Base-by-base conservation (phyloP, 768 basidiomycete genomes). In the Termitomyces sp. region DNA sequence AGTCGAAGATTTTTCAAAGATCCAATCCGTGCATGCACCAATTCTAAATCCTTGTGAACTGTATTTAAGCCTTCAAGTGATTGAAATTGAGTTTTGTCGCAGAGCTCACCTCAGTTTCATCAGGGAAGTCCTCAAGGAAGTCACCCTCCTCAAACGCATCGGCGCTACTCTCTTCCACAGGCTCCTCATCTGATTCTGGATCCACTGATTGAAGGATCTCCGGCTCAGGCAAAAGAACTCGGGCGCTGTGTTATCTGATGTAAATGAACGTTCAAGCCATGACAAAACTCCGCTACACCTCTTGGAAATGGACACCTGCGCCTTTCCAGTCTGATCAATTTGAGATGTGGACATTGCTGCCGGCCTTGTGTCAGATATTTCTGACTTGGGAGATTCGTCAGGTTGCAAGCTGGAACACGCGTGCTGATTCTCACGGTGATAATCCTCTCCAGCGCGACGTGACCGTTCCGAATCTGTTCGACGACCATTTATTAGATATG, bases 21-120 rank as follows among this genome's bases (percentile, higher is more conserved):
- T 53, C 79, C 80, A 50, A 97, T 80, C 30, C 90, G 85, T 3
- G 86, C 78, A 69, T 96, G 92, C 7, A 92, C 77, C 35, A 97
- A 82, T 61, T 95, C 92, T 36, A 97, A 77, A 63, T 96, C 93
- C 94, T 96, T 64, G 20, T 44, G 35, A 51, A 58, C 53, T 49
- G 49, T 55, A 53, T 45, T 53, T 63, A 49, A 57, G 35, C 22
- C 26, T 16, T 28, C 38, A 42, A 45, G n/a, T 4, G 18, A 20
- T n/a, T 26, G 60, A 40, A 28, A 32, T 58, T 13, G 16, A 22
- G 18, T 1, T 22, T 28, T 51, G 26, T 36, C 38, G 44, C 35
- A 30, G n/a, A 42, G 58, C 83, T 62, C 64, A 92, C 94, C 71
- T 92, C 86, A 2, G 89, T 90, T 36, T 94, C 87, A 58, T 92